Base-by-base conservation (phyloP, 1,284 basidiomycete species). In the Ustilago tritici region DNA sequence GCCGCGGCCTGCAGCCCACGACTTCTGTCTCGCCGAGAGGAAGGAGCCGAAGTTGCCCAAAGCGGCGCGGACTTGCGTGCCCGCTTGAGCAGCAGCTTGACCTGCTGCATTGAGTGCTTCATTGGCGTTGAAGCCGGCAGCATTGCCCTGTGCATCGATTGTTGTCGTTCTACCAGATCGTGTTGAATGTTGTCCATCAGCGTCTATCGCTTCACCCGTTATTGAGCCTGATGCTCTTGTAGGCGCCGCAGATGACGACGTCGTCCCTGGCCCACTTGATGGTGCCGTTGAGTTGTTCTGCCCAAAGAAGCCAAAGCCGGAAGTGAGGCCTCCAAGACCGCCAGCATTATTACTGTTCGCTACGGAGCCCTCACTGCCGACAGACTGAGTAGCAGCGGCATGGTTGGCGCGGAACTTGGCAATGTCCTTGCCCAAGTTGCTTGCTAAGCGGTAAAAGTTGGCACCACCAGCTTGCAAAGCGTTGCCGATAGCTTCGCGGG, bases 41-140 rank as follows among this genome's bases (percentile, higher is more conserved):
- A 82, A 86, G 4, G 70, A 76, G 23, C 84, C 84, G 65, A 85
- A 82, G 55, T 67, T 76, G 56, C 82, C 79, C 1, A 85, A 32
- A 5, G 84, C 84, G 4, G 78, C 77, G 8, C 81, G 71, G 12
- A 83, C 81, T 32, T 85, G 80, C 2, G 80, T 81, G 28, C 78
- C 78, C 1, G 84, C 83, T 10, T 76, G 74, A 9, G 79, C 70
- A 31, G 77, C 84, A n/a, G 75, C 80, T 35, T 73, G 76, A 2
- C 70, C 65, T 14, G 78, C 73, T 36, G 70, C 78, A n/a, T 70
- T 62, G 31, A 74, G 53, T 14, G 76, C 70, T 34, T 72, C 69
- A 38, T 76, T 73, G 14, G 72, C 70, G 32, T 75, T 65, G 63
- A 70, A 70, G 6, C 46, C 36, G n/a, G 59, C 66, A 7, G 61